phyloP scores from a whole-genome alignment of 768 basidiomycete species.

The Podaxis rugospora region DNA sequence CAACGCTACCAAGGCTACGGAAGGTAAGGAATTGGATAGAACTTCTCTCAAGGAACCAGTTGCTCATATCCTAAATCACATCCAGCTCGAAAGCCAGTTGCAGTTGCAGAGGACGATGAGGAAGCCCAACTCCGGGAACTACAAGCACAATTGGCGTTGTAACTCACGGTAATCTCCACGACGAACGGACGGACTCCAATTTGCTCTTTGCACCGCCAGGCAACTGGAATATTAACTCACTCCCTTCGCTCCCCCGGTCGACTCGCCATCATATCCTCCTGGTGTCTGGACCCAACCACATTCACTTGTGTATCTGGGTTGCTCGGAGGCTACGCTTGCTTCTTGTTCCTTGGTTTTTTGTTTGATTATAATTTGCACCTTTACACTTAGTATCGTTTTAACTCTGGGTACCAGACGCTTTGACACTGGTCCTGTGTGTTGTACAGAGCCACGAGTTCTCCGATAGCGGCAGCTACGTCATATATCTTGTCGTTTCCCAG shows the following conservation, averaged over 20 bases:
- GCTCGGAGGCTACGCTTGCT: neutral
- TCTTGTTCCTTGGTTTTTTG: neutral
- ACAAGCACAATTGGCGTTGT: constrained; percentile 87
- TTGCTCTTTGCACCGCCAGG: constrained; percentile 17
- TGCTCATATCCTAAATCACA: neutral
- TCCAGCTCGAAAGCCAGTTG: constrained; percentile 26
- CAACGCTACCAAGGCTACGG: constrained; percentile 41
- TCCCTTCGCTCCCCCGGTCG: neutral
- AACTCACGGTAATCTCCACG: constrained; percentile 17
- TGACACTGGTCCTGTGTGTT: neutral
- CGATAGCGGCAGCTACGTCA: neutral
- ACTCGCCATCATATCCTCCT: neutral
- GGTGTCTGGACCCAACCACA: neutral
- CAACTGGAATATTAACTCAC: constrained; percentile 2
- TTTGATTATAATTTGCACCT: neutral
- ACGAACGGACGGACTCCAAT: neutral
- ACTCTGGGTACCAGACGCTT: neutral
- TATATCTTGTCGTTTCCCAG: neutral
- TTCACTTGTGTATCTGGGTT: neutral
- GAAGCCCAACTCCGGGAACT: constrained; percentile 84
- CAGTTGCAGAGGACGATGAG: constrained; percentile 77
- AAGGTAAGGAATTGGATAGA: constrained; percentile 37
- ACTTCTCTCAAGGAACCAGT: neutral
- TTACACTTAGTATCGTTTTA: neutral
- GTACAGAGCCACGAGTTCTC: neutral